Evolutionary conservation across 225 moss, liverwort and hornwort genomes (phyloP), one percentile per base, ranked within the genome.

Genomic region (Physcomitrium patens): DNA sequence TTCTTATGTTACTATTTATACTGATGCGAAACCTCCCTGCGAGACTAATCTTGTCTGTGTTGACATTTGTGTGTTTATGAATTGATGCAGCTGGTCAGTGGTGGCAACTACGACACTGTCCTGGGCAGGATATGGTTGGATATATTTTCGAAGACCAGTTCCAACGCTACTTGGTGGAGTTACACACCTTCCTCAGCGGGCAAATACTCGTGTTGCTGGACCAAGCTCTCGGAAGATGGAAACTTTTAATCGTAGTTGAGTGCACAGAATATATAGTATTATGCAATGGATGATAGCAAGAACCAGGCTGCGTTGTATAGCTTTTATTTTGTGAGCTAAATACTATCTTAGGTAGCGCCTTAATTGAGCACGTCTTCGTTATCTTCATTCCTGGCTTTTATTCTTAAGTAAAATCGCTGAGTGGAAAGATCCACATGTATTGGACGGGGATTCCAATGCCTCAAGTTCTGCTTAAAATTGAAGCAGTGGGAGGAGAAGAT

Each of bases 101-200:
- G 99, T 88, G 71, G 95, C 72, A 56, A 95, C 95, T 48, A 99
- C 99, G 59, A 76, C 91, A 69, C 60, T 89, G 74, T 95, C 95
- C 43, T 90, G 95, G 91, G 82, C 82, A 71, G 91, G 90, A 19
- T 99, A 99, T 75, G 81, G 61, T 43, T 88, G 89, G 82, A 58
- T 88, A 55, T 95, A 85, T 59, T 67, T 89, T 75, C 80, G 82
- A 72, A 86, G 63, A 73, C 88, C 85, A 44, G 55, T 57, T 70
- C 68, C 85, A 18, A 75, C 78, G 62, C 72, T 76, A 55, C 65
- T 83, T 59, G 76, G 80, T 53, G 70, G 76, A 73, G 67, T 76
- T 42, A 41, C 74, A 3, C 72, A 76, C 20, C 72, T 79, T 68
- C 72, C 85, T 70, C 76, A 71, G 24, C 44, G 53, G 65, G 13